Conservation (phyloP, 164 flowering plant genomes). For the Vitis rupestris region DNA sequence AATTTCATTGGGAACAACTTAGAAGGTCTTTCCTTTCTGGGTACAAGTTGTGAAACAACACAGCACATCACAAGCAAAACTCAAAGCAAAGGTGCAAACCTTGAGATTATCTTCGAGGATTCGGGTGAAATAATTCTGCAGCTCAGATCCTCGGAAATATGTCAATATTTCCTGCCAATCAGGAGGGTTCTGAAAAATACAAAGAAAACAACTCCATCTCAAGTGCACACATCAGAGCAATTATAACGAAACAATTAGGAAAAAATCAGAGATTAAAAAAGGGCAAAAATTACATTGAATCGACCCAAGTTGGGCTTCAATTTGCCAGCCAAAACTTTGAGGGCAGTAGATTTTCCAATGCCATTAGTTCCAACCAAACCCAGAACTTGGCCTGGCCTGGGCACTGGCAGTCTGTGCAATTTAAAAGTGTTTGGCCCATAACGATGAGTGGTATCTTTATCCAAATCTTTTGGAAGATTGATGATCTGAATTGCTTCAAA, state of each 20-base stretch:
- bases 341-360: conserved; percentile 97
- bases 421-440: conserved; percentile 98
- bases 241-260: background rate
- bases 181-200: conserved; percentile 82
- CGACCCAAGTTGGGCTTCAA: conserved; percentile 98
- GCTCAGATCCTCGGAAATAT: conserved; percentile 92
- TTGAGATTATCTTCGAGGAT: conserved; percentile 93
- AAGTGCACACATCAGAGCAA: too few species aligned
- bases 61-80: background rate
- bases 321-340: conserved; percentile 96
- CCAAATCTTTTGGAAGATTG: conserved; percentile 91
- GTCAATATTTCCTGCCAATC: conserved; percentile 99
- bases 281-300: conserved; percentile 54
- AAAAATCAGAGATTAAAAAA: conserved; percentile 1
- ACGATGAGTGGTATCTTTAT: conserved; percentile 95
- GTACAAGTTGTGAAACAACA: background rate
- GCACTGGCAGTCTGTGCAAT: conserved; percentile 98
- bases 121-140: conserved; percentile 97
- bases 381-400: conserved; percentile 98
- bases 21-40: too few species aligned
- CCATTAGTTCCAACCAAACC: conserved; percentile 99
- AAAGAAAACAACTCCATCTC: background rate
- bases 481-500: conserved; percentile 94
- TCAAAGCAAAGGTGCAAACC: conserved; percentile 33
- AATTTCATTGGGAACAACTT: too few species aligned